Evolutionary conservation across 2,329 filamentous ascomycete species (phyloP).

Genomic region (Talaromyces sp.): DNA sequence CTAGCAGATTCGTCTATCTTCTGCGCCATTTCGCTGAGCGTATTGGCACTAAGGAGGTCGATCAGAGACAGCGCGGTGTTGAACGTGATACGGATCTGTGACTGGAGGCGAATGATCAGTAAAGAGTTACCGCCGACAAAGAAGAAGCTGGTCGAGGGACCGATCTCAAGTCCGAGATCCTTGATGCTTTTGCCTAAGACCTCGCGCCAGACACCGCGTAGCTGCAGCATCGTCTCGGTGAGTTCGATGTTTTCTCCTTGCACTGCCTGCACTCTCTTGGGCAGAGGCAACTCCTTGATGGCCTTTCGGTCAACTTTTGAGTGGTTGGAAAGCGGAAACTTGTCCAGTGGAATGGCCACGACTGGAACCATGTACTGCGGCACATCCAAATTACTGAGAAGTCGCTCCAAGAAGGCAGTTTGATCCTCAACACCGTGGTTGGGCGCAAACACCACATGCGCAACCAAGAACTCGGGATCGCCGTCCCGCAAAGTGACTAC

Average conservation of each 20-base stretch:
- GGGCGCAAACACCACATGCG: not conserved
- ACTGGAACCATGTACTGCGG: not conserved
- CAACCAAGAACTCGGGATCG: conserved; percentile 7
- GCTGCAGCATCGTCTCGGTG: not conserved
- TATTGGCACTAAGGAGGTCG: not conserved
- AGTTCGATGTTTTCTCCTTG: not conserved
- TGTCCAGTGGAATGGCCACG: not conserved
- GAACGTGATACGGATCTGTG: not conserved
- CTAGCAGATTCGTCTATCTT: not conserved
- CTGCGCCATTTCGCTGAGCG: not conserved
- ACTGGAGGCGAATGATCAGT: conserved; percentile 11
- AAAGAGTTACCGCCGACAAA: conserved; percentile 13
- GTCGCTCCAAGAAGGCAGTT: not conserved
- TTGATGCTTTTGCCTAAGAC: not conserved
- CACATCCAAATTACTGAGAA: not conserved
- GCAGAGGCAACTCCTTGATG: not conserved
- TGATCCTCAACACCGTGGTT: not conserved
- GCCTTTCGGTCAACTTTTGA: not conserved
- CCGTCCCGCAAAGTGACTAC: conserved; percentile 1
- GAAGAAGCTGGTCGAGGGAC: conserved; percentile 8
- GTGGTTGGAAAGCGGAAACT: not conserved
- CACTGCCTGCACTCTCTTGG: not conserved
- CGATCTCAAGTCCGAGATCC: not conserved
- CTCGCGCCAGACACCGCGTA: not conserved
- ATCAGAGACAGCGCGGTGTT: not conserved